Percentiles rank a stretch among this genome's conserved stretches.
These are phyloP conservation scores for Cucumis cinereus DNA, from an alignment of 306 rosid species.

Conservation along the genomic window DNA sequence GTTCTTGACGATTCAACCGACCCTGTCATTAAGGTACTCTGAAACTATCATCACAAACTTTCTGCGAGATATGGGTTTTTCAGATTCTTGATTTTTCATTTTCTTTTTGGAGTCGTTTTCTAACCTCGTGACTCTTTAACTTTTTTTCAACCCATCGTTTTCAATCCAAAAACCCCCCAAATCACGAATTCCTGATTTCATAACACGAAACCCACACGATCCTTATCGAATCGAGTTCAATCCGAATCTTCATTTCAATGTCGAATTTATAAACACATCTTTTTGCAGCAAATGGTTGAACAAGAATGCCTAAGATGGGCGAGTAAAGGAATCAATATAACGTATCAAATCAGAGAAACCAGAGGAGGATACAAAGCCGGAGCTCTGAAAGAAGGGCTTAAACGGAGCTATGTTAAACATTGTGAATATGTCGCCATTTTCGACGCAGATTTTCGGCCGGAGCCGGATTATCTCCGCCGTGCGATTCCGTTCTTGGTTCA, in stretches of 20 bases:
- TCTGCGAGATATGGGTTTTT: background rate
- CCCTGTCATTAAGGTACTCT: conserved; percentile 60
- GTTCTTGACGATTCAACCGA: conserved; percentile 96
- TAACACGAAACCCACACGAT: background rate
- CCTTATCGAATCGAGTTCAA: background rate
- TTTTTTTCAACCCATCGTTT: background rate
- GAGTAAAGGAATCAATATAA: conserved; percentile 71
- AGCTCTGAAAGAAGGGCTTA: conserved; percentile 85
- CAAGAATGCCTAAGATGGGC: conserved; percentile 94
- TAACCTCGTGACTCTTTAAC: background rate
- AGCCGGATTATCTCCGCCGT: conserved; percentile 74
- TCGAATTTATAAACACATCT: background rate
- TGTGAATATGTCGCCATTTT: conserved; percentile 86
- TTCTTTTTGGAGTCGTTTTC: background rate
- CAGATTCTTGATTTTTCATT: background rate
- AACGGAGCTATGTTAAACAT: conserved; percentile 75
- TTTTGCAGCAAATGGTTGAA: conserved; percentile 91
- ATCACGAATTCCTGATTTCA: background rate
- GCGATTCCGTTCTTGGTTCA: conserved; percentile 79
- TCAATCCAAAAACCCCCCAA: background rate
- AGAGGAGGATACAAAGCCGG: conserved; percentile 91
- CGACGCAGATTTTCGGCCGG: conserved; percentile 93
- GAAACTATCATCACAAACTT: background rate
- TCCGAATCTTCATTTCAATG: background rate
- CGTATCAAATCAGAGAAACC: conserved; percentile 79